Base-by-base conservation (phyloP, 1,139 yeast species). In the Magnusiomyces magnusii region DNA sequence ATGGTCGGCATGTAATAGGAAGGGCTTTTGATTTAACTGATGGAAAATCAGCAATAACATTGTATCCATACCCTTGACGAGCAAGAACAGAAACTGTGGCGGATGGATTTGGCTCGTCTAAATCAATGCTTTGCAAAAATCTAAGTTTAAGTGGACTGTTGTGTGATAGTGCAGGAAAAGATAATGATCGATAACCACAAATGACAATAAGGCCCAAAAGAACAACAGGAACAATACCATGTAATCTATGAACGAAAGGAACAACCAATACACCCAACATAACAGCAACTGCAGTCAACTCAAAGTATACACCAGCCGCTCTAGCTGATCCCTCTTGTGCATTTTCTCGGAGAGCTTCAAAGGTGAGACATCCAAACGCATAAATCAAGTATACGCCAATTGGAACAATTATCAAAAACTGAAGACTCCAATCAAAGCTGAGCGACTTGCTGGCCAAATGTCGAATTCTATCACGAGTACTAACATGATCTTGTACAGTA, bases 351-450 rank as follows among this genome's bases (percentile, higher is more conserved):
- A 86, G 62, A 0, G 89, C 93, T 61, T 83, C 84, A 52, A 88
- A 69, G 1, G 83, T 68, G 60, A 87, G 75, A 24, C 73, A 65
- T 28, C 70, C 71, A 52, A 79, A 76, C 55, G 79, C 74, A 64
- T 79, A 82, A 23, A 83, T 67, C 34, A 85, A 63, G 53, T 80
- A 78, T 0, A 83, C 75, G 0, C 85, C 76, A n/a, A 87, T 56
- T 3, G 96, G 96, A 7, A 85, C 88, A 41, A 85, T 71, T 2
- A 85, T 63, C 39, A 87, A 65, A 66, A 82, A 88, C 71, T 90
- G 96, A 28, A 88, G 65, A 9, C 85, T 78, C 96, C 97, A 90
- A 67, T 87, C 95, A 69, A 86, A 89, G 53, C 85, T 78, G 61
- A 78, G 77, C 5, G 81, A 78, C 57, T 79, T 78, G 70, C 67